Percentiles rank a stretch among this genome's conserved stretches.
phyloP scores from a whole-genome alignment of 148 eudicot genomes.

The Fagopyrum esculentum region DNA sequence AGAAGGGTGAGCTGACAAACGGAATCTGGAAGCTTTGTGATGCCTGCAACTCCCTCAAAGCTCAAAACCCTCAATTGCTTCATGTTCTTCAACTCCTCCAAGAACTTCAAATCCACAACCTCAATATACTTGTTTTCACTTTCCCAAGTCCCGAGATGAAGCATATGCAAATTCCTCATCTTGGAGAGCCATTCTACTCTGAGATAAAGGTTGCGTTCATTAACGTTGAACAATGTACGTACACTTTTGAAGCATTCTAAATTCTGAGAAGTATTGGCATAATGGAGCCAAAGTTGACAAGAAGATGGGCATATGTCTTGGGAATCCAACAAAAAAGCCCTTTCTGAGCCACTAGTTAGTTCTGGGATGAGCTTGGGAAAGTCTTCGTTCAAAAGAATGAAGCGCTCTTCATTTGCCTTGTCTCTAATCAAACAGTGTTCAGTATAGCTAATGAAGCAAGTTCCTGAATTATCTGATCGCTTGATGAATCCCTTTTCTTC shows the following conservation, averaged over 20 bases:
- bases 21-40: too few relatives aligned
- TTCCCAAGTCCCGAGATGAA: constrained; percentile 47
- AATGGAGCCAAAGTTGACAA: too few relatives aligned
- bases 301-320: background rate
- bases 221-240: background rate
- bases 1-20: too few relatives aligned
- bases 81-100: constrained; percentile 20
- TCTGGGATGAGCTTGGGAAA: background rate
- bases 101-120: constrained; percentile 18
- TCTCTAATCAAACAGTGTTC: background rate
- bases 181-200: constrained; percentile 20
- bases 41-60: too few relatives aligned
- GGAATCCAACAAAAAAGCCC: background rate
- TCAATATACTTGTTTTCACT: constrained; percentile 21
- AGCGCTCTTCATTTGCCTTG: background rate
- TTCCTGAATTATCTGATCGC: background rate
- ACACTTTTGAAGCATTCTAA: too few relatives aligned
- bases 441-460: background rate
- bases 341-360: background rate
- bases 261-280: too few relatives aligned
- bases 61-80: too few relatives aligned
- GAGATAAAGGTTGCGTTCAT: constrained; percentile 12
- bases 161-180: constrained; percentile 32
- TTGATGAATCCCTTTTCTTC: background rate
- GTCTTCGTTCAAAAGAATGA: background rate